Conservation (phyloP, 345 rosid species). For the Geranium rotundifolium region DNA sequence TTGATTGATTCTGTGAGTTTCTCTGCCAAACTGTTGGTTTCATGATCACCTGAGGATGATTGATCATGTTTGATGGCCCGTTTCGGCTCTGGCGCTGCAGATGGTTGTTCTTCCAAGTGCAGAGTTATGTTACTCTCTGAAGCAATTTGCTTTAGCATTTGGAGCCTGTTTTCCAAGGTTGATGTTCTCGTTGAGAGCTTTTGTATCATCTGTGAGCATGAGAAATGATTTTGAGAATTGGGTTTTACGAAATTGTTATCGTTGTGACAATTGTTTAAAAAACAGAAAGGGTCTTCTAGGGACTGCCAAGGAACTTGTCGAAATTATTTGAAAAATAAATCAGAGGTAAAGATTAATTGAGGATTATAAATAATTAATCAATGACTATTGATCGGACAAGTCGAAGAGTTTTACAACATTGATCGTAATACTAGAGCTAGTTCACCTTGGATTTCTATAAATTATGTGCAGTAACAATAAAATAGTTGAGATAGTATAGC, state of each 20-base stretch:
- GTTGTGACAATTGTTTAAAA: no score
- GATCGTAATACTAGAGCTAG: no score
- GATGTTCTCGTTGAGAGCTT: slow-evolving; percentile 30
- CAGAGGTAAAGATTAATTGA: background rate
- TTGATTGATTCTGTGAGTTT: slow-evolving; percentile 13
- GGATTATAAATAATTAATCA: background rate
- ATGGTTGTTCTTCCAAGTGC: slow-evolving; percentile 13
- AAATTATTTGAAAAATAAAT: no score
- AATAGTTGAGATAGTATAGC: no score
- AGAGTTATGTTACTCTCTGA: slow-evolving; percentile 22
- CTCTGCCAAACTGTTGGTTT: slow-evolving; percentile 4
- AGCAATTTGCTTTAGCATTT: slow-evolving; percentile 28
- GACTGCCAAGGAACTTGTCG: no score
- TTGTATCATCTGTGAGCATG: slow-evolving; percentile 25
- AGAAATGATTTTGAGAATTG: background rate
- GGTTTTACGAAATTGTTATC: background rate
- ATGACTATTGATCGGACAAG: no score
- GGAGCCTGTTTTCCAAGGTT: slow-evolving; percentile 28
- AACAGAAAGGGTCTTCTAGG: no score
- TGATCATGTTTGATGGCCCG: background rate
- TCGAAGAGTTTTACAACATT: no score
- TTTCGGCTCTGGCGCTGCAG: background rate
- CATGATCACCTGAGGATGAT: background rate
- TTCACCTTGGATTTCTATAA: background rate
- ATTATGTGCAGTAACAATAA: background rate